Conservation (phyloP, 805 yeast species). For the Zygoascus tannicola region DNA sequence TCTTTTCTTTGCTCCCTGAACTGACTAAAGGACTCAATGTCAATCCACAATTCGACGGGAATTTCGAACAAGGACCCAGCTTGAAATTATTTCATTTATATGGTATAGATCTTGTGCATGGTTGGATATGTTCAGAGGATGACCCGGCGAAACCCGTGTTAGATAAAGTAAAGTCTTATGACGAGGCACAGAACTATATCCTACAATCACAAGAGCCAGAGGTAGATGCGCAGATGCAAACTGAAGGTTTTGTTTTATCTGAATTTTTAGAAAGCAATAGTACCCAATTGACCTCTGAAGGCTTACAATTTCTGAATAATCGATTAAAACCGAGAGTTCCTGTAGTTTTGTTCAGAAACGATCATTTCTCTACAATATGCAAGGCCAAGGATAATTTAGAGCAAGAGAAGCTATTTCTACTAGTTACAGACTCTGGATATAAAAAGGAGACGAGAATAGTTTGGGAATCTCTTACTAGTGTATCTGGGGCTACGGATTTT, state of each 20-base stretch:
- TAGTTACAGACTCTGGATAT: conserved; percentile 72
- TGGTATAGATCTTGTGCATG: conserved; percentile 62
- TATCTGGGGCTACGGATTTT: conserved; percentile 59
- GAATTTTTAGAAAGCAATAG: conserved; percentile 51
- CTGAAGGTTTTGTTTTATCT: conserved; percentile 19
- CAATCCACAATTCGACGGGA: conserved; percentile 60
- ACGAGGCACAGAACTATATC: conserved; percentile 49
- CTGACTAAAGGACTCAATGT: conserved; percentile 63
- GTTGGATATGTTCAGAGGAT: conserved; percentile 55
- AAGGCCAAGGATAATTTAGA: conserved; percentile 32
- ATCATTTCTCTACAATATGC: conserved; percentile 71
- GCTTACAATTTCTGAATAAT: conserved; percentile 41
- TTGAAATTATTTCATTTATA: conserved; percentile 49
- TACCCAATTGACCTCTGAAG: conserved; percentile 68
- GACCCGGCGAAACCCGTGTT: conserved; percentile 29
- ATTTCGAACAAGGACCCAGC: conserved; percentile 46
- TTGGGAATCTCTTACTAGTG: conserved; percentile 71
- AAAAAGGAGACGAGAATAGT: conserved; percentile 41
- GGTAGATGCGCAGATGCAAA: conserved; percentile 10
- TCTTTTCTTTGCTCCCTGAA: conserved; percentile 50
- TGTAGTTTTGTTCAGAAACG: conserved; percentile 76
- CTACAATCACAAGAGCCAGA: conserved; percentile 29
- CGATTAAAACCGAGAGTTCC: conserved; percentile 44
- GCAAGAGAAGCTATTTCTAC: conserved; percentile 42
- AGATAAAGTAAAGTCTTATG: conserved; percentile 39